Evolutionary conservation across 495 filamentous ascomycete genomes (phyloP), one percentile per base, ranked within the genome.

Genomic region (Glarea lozoyensis): DNA sequence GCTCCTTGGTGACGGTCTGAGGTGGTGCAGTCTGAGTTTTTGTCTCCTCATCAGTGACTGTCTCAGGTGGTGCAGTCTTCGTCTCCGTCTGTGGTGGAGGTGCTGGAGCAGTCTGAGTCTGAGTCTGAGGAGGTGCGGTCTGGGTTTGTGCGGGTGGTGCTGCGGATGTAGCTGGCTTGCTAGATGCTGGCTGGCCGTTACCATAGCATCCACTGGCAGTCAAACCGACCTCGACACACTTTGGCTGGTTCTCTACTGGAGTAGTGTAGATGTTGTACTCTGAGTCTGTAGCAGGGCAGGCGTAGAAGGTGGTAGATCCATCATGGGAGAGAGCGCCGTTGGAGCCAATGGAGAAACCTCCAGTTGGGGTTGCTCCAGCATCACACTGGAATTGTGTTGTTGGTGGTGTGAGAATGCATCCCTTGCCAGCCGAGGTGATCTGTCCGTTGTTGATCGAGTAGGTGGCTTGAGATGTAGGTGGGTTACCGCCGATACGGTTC

Each of bases 311-410:
- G 16, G 59, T 50, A 46, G 55, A 62, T 13, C 66, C 68, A 21
- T 70, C 57, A 39, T 60, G 72, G 6, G 65, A 62, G 27, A 78
- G 41, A 30, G 61, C 47, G 17, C 75, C 74, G 48, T 72, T 55
- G 20, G 68, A 70, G 46, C 53, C 61, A 41, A 79, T 58, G 11
- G 60, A 60, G 59, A 77, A 79, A 29, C 71, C 70, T 2, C 62
- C 17, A 30, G 58, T 58, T 7, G 67, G 62, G 2, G 43, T 43
- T 13, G 66, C 67, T 46, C 75, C 76, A 15, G 55, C 45, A 43
- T 84, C 80, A 59, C 82, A 86, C 56, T 84, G 80, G 33, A 73
- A 75, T 45, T 84, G 76, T 5, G 71, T 72, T 2, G 72, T 76
- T 4, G 70, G 65, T 10, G 69, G 57, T 35, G 75, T 79, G 15